A percentile compares a stretch with the other conserved stretches of the same genome.
Evolutionary conservation across 768 basidiomycete genomes (phyloP).

Genomic region (Podaxis sp.): DNA sequence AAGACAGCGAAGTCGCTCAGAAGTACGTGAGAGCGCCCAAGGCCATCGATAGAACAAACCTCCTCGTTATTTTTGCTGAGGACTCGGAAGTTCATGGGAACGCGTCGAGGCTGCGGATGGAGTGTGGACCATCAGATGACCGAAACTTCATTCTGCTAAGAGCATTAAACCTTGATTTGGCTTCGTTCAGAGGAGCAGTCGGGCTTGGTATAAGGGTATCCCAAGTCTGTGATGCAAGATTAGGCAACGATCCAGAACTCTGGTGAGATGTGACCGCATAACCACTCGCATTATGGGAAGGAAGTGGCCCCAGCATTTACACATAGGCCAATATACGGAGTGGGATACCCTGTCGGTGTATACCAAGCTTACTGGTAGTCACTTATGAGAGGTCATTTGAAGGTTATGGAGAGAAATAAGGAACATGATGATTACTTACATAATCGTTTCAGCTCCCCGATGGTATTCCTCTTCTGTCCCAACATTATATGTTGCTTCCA

Average conservation of each 20-base stretch:
- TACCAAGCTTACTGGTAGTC: background rate
- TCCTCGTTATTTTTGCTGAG: background rate
- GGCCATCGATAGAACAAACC: conserved; percentile 8
- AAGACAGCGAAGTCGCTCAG: background rate
- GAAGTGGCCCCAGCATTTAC: background rate
- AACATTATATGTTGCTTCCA: background rate
- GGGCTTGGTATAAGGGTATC: background rate
- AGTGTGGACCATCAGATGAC: conserved; percentile 6
- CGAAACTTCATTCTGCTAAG: background rate
- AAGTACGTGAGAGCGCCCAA: background rate
- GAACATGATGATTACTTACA: background rate
- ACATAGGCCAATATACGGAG: background rate
- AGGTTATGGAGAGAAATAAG: no score
- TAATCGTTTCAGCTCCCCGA: background rate
- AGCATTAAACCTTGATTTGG: background rate
- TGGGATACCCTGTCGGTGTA: background rate
- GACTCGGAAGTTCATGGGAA: conserved; percentile 5
- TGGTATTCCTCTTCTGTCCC: background rate
- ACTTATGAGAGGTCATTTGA: background rate
- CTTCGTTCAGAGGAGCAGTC: background rate
- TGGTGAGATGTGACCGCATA: background rate
- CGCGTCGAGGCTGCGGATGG: conserved; percentile 5
- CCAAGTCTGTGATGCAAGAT: background rate
- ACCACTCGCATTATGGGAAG: background rate
- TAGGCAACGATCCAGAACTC: background rate